Conservation (phyloP, 495 filamentous ascomycete genomes). For the Thermochaetoides thermophila region DNA sequence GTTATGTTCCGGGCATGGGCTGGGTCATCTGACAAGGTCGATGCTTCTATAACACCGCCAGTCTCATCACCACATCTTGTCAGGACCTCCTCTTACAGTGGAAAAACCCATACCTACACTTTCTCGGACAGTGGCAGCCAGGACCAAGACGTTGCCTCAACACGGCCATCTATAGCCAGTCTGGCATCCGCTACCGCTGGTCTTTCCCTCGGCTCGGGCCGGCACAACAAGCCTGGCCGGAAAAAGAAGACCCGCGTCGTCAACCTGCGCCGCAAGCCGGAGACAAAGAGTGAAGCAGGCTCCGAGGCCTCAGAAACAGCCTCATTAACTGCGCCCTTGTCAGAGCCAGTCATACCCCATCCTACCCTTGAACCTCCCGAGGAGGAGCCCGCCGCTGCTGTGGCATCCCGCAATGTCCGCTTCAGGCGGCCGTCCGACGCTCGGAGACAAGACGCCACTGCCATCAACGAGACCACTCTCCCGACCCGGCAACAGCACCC, state of each 20-base stretch:
- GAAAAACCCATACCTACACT: constrained; percentile 46
- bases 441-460: constrained; percentile 16
- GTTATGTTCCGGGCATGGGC: constrained; percentile 87
- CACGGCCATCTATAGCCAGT: constrained; percentile 31
- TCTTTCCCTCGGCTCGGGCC: constrained; percentile 46
- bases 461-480: constrained; percentile 8
- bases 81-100: constrained; percentile 46
- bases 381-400: constrained; percentile 41
- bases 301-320: constrained; percentile 24
- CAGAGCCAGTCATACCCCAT: constrained; percentile 31
- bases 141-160: constrained; percentile 30
- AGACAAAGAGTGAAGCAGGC: constrained; percentile 34
- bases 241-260: constrained; percentile 91
- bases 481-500: too few species aligned
- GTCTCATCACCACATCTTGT: constrained; percentile 39
- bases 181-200: constrained; percentile 41
- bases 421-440: constrained; percentile 16
- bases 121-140: constrained; percentile 42
- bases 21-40: constrained; percentile 55
- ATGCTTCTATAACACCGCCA: constrained; percentile 40
- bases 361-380: constrained; percentile 38
- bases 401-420: constrained; percentile 28
- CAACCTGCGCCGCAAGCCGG: constrained; percentile 56
- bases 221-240: constrained; percentile 51
- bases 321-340: constrained; percentile 27